Conservation (phyloP, 1,139 yeast genomes). For the Scheffersomyces lignicola region DNA sequence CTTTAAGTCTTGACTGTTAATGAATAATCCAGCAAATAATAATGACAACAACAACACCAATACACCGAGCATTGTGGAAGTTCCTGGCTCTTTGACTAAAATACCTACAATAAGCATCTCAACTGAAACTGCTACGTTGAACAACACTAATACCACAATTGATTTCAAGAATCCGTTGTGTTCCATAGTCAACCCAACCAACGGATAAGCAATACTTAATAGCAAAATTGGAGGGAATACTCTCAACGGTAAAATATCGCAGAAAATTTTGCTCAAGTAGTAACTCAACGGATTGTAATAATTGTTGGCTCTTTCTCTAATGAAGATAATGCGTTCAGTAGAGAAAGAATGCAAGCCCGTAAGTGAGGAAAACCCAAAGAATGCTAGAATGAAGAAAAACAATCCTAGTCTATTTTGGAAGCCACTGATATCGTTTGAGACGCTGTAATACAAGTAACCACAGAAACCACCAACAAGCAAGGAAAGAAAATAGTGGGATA, state of each 20-base stretch:
- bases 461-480: slow-evolving; percentile 77
- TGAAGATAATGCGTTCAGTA: slow-evolving; percentile 80
- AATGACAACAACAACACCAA: slow-evolving; percentile 79
- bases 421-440: slow-evolving; percentile 87
- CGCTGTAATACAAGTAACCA: slow-evolving; percentile 80
- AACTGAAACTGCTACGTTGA: slow-evolving; percentile 83
- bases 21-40: slow-evolving; percentile 88
- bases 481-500: slow-evolving; percentile 81
- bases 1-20: slow-evolving; percentile 78
- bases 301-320: slow-evolving; percentile 91
- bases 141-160: slow-evolving; percentile 66
- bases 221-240: slow-evolving; percentile 86
- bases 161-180: slow-evolving; percentile 77
- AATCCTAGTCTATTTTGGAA: slow-evolving; percentile 93
- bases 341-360: slow-evolving; percentile 91
- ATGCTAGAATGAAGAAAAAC: slow-evolving; percentile 83
- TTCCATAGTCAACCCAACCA: slow-evolving; percentile 83
- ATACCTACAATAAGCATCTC: slow-evolving; percentile 88
- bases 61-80: slow-evolving; percentile 88
- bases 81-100: slow-evolving; percentile 83
- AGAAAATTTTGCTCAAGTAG: slow-evolving; percentile 77
- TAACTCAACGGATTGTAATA: slow-evolving; percentile 87
- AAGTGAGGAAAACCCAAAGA: slow-evolving; percentile 90
- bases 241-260: slow-evolving; percentile 88
- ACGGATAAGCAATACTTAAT: slow-evolving; percentile 84